phyloP scores from a whole-genome alignment of 768 basidiomycete genomes.

The Mycena galericulata region DNA sequence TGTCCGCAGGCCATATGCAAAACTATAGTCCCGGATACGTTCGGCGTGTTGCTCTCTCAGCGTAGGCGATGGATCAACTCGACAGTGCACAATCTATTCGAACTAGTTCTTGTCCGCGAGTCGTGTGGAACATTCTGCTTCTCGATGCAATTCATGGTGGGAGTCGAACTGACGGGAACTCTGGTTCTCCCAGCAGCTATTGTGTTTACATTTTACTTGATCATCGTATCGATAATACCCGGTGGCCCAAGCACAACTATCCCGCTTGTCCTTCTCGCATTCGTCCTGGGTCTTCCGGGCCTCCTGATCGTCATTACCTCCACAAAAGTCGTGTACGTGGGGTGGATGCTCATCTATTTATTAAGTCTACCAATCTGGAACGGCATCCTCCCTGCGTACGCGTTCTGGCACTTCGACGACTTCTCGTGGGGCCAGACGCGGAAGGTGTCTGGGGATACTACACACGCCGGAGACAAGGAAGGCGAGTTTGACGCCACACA shows the following conservation, averaged over 20 bases:
- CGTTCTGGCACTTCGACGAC: slow-evolving; percentile 99
- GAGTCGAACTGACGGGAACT: slow-evolving; percentile 97
- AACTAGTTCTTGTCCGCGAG: slow-evolving; percentile 93
- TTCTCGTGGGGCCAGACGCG: slow-evolving; percentile 95
- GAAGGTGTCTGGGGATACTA: slow-evolving; percentile 62
- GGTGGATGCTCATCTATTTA: slow-evolving; percentile 98
- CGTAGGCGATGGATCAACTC: slow-evolving; percentile 99
- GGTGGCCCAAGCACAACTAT: slow-evolving; percentile 83
- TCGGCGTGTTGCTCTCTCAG: slow-evolving; percentile 92
- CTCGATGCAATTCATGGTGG: slow-evolving; percentile 99
- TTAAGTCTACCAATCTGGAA: slow-evolving; percentile 97
- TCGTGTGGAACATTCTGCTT: slow-evolving; percentile 99
- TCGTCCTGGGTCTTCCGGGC: slow-evolving; percentile 97
- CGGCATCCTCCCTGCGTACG: slow-evolving; percentile 92
- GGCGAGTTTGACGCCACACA: slow-evolving; percentile 83
- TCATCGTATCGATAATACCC: slow-evolving; percentile 89
- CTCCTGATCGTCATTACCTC: slow-evolving; percentile 96
- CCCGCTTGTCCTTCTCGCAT: slow-evolving; percentile 90
- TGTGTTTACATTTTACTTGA: slow-evolving; percentile 94
- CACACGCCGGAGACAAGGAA: slow-evolving; percentile 73
- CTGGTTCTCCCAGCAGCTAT: slow-evolving; percentile 97
- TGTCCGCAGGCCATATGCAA: slow-evolving; percentile 99
- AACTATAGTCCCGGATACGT: slow-evolving; percentile 97
- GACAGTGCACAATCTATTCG: slow-evolving; percentile 97
- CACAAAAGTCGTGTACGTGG: slow-evolving; percentile 91